Evolutionary conservation across 768 basidiomycete genomes (phyloP).

Genomic region (Erythrobasidium yunnanense): DNA sequence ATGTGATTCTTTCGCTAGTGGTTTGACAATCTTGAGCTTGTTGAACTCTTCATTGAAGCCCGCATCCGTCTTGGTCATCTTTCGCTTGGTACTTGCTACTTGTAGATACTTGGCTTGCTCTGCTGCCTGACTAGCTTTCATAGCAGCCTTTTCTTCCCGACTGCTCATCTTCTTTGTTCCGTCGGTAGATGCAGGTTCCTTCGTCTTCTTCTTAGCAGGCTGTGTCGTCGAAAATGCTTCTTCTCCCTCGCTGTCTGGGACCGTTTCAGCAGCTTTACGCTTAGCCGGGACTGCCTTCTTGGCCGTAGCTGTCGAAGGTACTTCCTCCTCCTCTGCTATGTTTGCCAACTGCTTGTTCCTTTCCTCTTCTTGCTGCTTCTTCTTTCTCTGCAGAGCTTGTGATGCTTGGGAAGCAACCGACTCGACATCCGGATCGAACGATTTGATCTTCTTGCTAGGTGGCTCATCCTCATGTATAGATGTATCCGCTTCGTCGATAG

Average conservation of each 20-base stretch:
- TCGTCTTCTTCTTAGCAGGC: not conserved
- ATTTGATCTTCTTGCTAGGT: slow-evolving; percentile 14
- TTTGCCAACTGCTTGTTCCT: not conserved
- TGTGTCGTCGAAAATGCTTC: not conserved
- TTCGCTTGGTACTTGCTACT: slow-evolving; percentile 2
- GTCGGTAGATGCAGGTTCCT: not conserved
- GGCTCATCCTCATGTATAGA: not conserved
- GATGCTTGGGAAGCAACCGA: slow-evolving; percentile 1
- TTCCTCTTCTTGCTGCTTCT: slow-evolving; percentile 5
- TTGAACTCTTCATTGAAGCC: slow-evolving; percentile 27
- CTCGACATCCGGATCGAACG: slow-evolving; percentile 15
- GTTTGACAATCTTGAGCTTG: not conserved
- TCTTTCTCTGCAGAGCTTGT: not conserved
- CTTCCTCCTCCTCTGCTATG: not conserved
- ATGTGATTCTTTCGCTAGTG: not conserved
- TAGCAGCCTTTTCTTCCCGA: not conserved
- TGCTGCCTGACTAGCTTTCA: not conserved
- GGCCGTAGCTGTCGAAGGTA: not conserved
- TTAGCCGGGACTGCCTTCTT: not conserved
- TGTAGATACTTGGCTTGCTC: slow-evolving; percentile 13
- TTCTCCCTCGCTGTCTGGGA: slow-evolving; percentile 4
- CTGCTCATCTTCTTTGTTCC: not conserved
- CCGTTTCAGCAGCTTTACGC: not conserved
- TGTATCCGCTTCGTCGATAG: not conserved
- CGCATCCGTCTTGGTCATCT: slow-evolving; percentile 1